These are phyloP conservation scores for Saccharomycopsis babjevae DNA, from an alignment of 805 yeast genomes.

Conservation along the genomic window DNA sequence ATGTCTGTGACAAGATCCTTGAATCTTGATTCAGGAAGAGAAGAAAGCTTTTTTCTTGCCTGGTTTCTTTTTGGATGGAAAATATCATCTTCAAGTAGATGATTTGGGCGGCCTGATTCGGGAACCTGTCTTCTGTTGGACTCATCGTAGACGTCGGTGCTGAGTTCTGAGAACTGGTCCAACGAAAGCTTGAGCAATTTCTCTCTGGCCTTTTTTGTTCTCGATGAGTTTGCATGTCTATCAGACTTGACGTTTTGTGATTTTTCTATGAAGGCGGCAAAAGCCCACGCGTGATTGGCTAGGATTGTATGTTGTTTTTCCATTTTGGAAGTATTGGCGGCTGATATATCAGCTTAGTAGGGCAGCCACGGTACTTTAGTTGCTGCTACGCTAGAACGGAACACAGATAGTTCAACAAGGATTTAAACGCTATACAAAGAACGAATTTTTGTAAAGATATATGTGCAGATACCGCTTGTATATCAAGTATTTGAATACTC, in stretches of 20 bases:
- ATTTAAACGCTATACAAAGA: no score
- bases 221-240: constrained; percentile 22
- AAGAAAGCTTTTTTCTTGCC: constrained; percentile 85
- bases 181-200: constrained; percentile 71
- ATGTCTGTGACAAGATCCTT: constrained; percentile 88
- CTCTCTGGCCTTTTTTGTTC: constrained; percentile 77
- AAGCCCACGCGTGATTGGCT: constrained; percentile 7
- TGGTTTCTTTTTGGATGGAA: constrained; percentile 93
- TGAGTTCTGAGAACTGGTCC: constrained; percentile 78
- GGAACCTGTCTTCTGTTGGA: constrained; percentile 55
- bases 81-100: constrained; percentile 54
- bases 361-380: no score
- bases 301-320: background rate
- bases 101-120: constrained; percentile 41
- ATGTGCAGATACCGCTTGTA: no score
- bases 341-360: no score
- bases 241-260: constrained; percentile 15
- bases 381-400: no score
- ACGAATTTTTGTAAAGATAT: no score
- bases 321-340: background rate
- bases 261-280: constrained; percentile 7
- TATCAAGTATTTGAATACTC: no score
- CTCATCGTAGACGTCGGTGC: constrained; percentile 94
- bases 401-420: no score
- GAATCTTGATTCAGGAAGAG: constrained; percentile 72